phyloP scores from a whole-genome alignment of 2,329 filamentous ascomycete genomes.

The Colletotrichum chlorophyti region DNA sequence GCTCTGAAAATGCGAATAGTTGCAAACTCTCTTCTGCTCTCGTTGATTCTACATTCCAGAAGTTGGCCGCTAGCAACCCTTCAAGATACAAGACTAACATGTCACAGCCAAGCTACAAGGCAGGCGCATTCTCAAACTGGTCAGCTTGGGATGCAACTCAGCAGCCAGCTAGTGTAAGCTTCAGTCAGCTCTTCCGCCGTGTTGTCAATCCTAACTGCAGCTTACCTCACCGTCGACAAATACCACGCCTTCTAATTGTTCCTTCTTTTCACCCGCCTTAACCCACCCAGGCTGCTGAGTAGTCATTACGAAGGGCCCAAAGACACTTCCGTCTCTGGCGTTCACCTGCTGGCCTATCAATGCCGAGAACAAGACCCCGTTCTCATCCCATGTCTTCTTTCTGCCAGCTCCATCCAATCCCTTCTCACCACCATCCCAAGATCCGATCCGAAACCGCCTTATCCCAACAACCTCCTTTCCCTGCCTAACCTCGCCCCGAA shows the following conservation, averaged over 20 bases:
- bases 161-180: constrained; percentile 5
- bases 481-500: neutral
- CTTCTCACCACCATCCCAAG: neutral
- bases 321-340: too few relatives aligned
- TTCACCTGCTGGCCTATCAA: too few relatives aligned
- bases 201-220: neutral
- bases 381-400: constrained; percentile 3
- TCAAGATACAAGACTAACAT: too few relatives aligned
- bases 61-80: constrained; percentile 7
- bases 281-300: too few relatives aligned
- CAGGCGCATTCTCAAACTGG: neutral
- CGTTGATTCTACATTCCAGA: constrained; percentile 10
- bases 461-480: constrained; percentile 8
- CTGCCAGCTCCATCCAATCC: constrained; percentile 12
- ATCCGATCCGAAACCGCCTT: constrained; percentile 19
- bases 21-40: neutral
- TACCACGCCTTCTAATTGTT: neutral
- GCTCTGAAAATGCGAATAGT: neutral
- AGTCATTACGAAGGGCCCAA: too few relatives aligned
- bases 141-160: neutral
- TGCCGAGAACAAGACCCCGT: constrained; percentile 6
- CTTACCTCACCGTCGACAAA: neutral
- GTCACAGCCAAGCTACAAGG: too few relatives aligned
- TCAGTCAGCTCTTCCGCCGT: neutral
- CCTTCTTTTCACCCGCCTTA: neutral